A percentile compares a stretch with the other conserved stretches of the same genome.
Evolutionary conservation across 495 filamentous ascomycete species (phyloP).

Genomic region (Penicillium lagena): DNA sequence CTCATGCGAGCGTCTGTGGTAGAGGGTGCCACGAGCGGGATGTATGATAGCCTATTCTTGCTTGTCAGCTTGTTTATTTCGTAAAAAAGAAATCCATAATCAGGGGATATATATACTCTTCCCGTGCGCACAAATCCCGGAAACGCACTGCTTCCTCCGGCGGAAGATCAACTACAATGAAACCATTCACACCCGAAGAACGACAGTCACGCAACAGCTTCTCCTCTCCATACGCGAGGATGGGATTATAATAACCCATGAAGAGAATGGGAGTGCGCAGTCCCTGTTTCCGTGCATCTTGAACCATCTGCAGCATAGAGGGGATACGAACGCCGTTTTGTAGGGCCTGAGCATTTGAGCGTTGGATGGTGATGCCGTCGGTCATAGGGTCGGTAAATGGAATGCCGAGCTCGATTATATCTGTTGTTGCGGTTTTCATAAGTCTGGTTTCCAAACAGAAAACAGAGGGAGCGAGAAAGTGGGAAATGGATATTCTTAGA

Average conservation of each 20-base stretch:
- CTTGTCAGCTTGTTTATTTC: no score
- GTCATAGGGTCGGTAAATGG: constrained; percentile 98
- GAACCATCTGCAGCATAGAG: constrained; percentile 70
- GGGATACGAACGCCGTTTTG: constrained; percentile 80
- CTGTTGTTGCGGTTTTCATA: constrained; percentile 6
- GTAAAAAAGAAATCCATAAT: no score
- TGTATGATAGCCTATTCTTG: constrained; percentile 68
- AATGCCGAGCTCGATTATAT: constrained; percentile 54
- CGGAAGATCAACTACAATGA: constrained; percentile 94
- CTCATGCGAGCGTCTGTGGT: constrained; percentile 92
- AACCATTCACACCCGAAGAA: constrained; percentile 86
- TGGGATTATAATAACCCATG: constrained; percentile 99
- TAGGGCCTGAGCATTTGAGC: constrained; percentile 80
- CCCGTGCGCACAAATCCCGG: constrained; percentile 70
- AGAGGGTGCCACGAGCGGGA: constrained; percentile 89
- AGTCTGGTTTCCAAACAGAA: no score
- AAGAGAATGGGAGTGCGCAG: constrained; percentile 76
- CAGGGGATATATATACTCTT: constrained; percentile 44
- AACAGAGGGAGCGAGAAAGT: no score
- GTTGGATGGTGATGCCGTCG: constrained; percentile 92
- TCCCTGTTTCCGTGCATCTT: constrained; percentile 66
- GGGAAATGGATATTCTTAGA: no score
- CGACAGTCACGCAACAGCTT: constrained; percentile 77
- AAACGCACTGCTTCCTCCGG: constrained; percentile 96
- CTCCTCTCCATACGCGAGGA: constrained; percentile 90